Evolutionary conservation across 2,329 filamentous ascomycete species (phyloP), one percentile per base, ranked within the genome.

Genomic region (Hypoxylon sp.): DNA sequence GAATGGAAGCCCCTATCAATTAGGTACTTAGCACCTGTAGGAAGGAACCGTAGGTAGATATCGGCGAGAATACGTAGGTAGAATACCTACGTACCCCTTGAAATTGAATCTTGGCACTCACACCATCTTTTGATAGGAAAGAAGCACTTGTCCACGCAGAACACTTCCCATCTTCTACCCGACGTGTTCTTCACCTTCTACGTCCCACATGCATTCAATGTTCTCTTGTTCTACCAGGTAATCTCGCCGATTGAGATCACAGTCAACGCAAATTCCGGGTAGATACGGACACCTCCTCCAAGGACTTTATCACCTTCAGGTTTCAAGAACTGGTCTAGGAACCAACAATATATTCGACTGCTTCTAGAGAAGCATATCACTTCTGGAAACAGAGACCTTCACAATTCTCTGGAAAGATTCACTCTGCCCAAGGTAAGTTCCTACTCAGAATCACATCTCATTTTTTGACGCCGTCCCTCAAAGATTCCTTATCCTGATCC

Each of bases 351-450:
- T 16, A 41, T 19, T 9, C n/a, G 16, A 41, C 37, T 41, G 16
- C 16, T 41, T 41, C 37, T 41, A 19, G 37, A 19, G 37, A 41
- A 21, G 37, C 9, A 19, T 21, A 19, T 41, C 37, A 41, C 16
- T 41, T 21, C 37, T 47, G 25, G 25, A 30, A 47, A 27, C 48
- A 25, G 23, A 27, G 48, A 29, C 63, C 63, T 69, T 45, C 47
- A 43, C 23, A 32, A 43, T 21, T 32, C 47, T 21, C 7, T 21
- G 30, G 55, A 61, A 69, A 66, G 56, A 56, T 63, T 23, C 29
- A 47, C 27, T 19, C 12, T n/a, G 29, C 14, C 37, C 2, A 30
- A 50, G 45, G 66, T 69, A 61, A 68, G 66, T 57, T 29, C 37
- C 63, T 53, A 54, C 59, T 65, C 46, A 51, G 11, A 6, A 62